phyloP scores from a whole-genome alignment of 257 asterid species.

The Ilex aquifolium region DNA sequence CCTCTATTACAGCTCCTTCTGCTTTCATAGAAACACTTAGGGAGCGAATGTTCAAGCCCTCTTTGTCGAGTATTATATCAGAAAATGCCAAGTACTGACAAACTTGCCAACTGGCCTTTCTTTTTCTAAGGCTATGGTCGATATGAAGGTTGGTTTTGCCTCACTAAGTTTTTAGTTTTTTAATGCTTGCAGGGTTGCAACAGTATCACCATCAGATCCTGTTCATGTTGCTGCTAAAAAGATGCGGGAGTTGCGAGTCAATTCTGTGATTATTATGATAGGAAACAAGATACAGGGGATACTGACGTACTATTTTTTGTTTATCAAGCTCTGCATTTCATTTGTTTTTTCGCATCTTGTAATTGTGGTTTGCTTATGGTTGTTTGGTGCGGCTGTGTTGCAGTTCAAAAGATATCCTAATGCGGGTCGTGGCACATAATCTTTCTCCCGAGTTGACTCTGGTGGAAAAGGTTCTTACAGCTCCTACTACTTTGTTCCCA shows the following conservation, averaged over 20 bases:
- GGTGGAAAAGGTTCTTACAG: conserved; percentile 68
- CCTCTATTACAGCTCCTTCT: conserved; percentile 63
- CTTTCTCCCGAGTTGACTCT: conserved; percentile 83
- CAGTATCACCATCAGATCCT: conserved; percentile 70
- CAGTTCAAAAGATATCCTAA: conserved; percentile 85
- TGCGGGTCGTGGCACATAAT: conserved; percentile 87
- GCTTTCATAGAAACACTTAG: conserved; percentile 80
- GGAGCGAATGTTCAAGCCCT: conserved; percentile 94
- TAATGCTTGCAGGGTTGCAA: conserved; percentile 58
- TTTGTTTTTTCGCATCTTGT: neutral
- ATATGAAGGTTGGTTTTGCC: conserved; percentile 13
- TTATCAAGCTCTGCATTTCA: conserved; percentile 9
- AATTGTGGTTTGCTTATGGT: conserved; percentile 15
- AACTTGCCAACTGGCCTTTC: conserved; percentile 12
- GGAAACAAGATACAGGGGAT: conserved; percentile 82
- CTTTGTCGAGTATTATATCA: conserved; percentile 69
- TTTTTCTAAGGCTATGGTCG: neutral
- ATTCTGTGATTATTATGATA: conserved; percentile 61
- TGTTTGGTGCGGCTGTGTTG: conserved; percentile 26
- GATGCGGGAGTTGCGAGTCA: conserved; percentile 83
- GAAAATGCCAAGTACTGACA: conserved; percentile 56
- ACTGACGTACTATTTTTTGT: conserved; percentile 56
- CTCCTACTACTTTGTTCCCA: neutral
- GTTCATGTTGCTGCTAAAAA: conserved; percentile 80
- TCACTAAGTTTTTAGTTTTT: conserved; percentile 17